Evolutionary conservation across 192 early-diverging fungal species (phyloP).

Genomic region (Backusella psychrophila): DNA sequence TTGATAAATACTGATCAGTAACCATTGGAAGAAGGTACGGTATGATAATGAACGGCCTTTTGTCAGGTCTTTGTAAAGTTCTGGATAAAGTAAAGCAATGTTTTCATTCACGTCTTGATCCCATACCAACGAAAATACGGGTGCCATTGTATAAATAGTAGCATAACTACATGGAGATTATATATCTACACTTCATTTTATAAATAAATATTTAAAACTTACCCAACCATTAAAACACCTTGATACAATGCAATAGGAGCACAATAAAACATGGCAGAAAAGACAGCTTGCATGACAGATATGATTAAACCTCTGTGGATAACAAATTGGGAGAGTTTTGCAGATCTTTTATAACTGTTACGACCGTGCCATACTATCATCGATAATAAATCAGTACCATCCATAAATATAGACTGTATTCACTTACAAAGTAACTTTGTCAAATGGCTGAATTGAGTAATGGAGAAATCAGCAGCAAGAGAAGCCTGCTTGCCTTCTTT

Average conservation of each 20-base stretch:
- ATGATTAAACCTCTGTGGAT: slow-evolving; percentile 97
- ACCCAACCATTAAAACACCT: slow-evolving; percentile 79
- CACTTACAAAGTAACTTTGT: slow-evolving; percentile 69
- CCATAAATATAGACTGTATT: not conserved
- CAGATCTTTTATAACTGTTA: slow-evolving; percentile 91
- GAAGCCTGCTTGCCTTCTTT: slow-evolving; percentile 96
- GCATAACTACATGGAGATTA: slow-evolving; percentile 56
- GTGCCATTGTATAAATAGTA: slow-evolving; percentile 96
- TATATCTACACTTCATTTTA: not conserved
- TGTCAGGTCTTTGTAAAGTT: slow-evolving; percentile 91
- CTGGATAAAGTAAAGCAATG: slow-evolving; percentile 88
- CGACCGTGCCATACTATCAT: slow-evolving; percentile 88
- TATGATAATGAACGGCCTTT: slow-evolving; percentile 89
- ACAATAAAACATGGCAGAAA: slow-evolving; percentile 95
- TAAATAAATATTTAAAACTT: not conserved
- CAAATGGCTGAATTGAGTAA: slow-evolving; percentile 87
- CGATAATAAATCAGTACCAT: not conserved
- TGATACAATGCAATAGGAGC: slow-evolving; percentile 96
- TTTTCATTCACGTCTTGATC: slow-evolving; percentile 89
- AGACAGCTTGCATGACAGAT: slow-evolving; percentile 97
- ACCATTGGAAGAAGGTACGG: slow-evolving; percentile 94
- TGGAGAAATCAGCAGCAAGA: slow-evolving; percentile 91
- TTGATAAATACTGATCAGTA: slow-evolving; percentile 95
- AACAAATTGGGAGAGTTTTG: slow-evolving; percentile 94
- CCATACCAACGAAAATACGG: slow-evolving; percentile 92